These are phyloP conservation scores for Dionaea muscipula DNA, from an alignment of 179 eudicot genomes.

Conservation along the genomic window DNA sequence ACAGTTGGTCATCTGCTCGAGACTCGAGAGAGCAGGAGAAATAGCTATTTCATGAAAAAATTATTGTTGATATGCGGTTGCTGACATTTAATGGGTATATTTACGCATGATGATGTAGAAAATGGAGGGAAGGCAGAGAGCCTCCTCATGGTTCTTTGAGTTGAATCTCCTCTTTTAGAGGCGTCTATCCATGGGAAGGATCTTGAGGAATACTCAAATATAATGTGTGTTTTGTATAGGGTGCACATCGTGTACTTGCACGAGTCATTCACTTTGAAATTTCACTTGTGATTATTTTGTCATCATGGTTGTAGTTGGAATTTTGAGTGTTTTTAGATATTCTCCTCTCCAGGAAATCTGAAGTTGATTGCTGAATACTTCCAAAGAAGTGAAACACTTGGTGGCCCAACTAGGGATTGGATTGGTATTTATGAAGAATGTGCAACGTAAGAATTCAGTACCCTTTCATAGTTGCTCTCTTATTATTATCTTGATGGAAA, in stretches of 20 bases:
- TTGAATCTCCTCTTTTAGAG: no score
- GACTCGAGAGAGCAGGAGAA: no score
- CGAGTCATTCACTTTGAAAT: not conserved
- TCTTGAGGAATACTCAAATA: no score
- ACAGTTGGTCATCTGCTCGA: no score
- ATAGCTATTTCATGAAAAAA: no score
- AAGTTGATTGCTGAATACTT: constrained; percentile 92
- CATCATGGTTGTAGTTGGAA: not conserved
- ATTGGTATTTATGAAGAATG: constrained; percentile 93
- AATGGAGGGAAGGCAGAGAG: no score
- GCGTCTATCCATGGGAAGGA: no score
- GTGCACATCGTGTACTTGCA: not conserved
- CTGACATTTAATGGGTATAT: no score
- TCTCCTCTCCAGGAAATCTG: constrained; percentile 48
- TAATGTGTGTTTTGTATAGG: no score
- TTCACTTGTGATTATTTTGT: not conserved
- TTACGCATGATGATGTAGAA: no score
- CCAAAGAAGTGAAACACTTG: constrained; percentile 81
- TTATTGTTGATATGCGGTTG: no score
- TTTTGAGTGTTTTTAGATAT: not conserved
- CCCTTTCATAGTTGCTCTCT: constrained; percentile 3
- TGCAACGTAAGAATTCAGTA: constrained; percentile 53
- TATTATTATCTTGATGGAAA: not conserved
- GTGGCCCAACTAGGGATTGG: constrained; percentile 97
- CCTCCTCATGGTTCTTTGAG: no score